phyloP scores from a whole-genome alignment of 2,329 filamentous ascomycete species.

The Scedosporium apiospermum region DNA sequence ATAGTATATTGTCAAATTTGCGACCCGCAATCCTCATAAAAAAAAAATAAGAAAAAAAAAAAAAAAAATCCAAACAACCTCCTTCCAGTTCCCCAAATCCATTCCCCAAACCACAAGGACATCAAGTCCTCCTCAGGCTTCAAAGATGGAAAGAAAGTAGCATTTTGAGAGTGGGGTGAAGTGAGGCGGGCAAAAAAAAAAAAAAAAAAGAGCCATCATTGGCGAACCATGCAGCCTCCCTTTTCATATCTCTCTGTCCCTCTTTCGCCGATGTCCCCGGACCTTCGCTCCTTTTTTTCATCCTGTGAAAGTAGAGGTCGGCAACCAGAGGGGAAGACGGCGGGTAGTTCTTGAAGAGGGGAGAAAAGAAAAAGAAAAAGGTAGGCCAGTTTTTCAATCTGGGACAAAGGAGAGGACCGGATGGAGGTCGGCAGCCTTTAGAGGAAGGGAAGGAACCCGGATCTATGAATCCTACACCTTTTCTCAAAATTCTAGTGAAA shows the following conservation, averaged over 20 bases:
- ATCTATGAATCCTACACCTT: background rate
- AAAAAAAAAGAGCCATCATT: too few relatives aligned
- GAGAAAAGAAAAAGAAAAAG: background rate
- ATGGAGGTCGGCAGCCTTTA: background rate
- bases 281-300: too few relatives aligned
- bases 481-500: background rate
- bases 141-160: too few relatives aligned
- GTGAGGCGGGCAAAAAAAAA: too few relatives aligned
- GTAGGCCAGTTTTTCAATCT: background rate
- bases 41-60: background rate
- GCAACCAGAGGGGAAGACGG: background rate
- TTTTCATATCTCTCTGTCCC: background rate
- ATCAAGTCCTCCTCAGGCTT: background rate
- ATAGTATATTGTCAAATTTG: background rate
- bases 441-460: background rate
- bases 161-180: too few relatives aligned
- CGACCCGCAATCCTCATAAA: background rate
- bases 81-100: background rate
- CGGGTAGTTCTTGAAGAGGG: background rate
- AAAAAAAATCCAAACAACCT: background rate
- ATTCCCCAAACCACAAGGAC: background rate
- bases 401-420: conserved; percentile 1
- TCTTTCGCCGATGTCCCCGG: background rate
- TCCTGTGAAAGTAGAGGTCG: background rate
- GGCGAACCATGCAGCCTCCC: background rate